A percentile compares a stretch with the other conserved stretches of the same genome.
phyloP scores from a whole-genome alignment of 2,329 filamentous ascomycete species.

The Alternaria infectoria region DNA sequence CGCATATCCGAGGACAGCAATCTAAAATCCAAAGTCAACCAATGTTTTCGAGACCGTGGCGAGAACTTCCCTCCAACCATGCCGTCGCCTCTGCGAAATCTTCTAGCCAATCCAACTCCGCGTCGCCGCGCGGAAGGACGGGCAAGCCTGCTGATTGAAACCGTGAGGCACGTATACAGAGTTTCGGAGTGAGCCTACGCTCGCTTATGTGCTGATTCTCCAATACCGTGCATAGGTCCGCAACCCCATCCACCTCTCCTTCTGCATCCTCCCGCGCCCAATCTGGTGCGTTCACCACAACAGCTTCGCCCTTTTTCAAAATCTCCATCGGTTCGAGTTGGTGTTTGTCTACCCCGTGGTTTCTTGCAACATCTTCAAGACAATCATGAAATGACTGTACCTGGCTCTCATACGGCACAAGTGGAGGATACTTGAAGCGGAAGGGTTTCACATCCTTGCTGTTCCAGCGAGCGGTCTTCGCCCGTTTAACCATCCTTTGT shows the following conservation, averaged over 20 bases:
- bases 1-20: neutral
- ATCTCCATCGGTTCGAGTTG: neutral
- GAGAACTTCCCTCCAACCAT: slow-evolving; percentile 6
- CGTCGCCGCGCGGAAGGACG: neutral
- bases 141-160: neutral
- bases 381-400: slow-evolving; percentile 1
- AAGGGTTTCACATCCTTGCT: neutral
- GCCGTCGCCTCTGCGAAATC: slow-evolving; percentile 1
- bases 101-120: slow-evolving; percentile 9
- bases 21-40: neutral
- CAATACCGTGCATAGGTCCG: neutral
- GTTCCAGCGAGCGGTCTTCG: neutral
- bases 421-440: slow-evolving; percentile 10
- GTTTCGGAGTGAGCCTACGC: neutral
- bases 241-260: neutral
- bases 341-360: too few species aligned
- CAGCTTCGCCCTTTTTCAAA: neutral
- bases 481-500: neutral
- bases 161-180: neutral
- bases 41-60: neutral
- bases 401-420: slow-evolving; percentile 16
- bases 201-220: neutral
- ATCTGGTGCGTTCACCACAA: neutral
- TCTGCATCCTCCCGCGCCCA: neutral
- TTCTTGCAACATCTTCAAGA: neutral